Conservation (phyloP, 441 rosid species). For the Pelargonium cotyledonis region DNA sequence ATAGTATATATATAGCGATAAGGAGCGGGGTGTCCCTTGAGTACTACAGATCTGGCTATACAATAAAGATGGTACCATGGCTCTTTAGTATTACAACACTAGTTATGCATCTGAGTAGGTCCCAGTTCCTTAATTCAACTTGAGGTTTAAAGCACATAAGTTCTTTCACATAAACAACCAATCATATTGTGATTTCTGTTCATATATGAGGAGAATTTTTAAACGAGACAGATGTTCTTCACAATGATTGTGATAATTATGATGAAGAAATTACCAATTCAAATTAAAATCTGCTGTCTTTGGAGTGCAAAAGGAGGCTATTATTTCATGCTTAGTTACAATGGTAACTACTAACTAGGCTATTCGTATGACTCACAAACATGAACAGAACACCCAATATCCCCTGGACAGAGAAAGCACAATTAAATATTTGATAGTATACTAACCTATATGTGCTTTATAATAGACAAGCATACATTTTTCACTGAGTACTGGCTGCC, state of each 20-base stretch:
- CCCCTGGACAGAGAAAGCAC: too few relatives aligned
- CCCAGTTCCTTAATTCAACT: neutral
- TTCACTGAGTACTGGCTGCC: neutral
- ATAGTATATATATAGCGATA: neutral
- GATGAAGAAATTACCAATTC: too few relatives aligned
- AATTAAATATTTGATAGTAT: neutral
- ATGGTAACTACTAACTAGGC: too few relatives aligned
- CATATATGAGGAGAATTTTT: too few relatives aligned
- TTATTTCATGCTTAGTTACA: too few relatives aligned
- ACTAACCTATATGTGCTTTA: neutral
- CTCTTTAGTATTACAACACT: neutral
- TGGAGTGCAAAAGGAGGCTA: too few relatives aligned
- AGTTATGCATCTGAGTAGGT: neutral
- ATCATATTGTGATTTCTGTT: too few relatives aligned
- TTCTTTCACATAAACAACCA: neutral
- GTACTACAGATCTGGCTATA: neutral
- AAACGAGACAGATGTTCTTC: too few relatives aligned
- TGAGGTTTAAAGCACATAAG: neutral
- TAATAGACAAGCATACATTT: neutral
- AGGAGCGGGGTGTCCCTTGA: neutral
- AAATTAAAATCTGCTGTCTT: too few relatives aligned
- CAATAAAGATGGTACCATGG: neutral
- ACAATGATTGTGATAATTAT: too few relatives aligned
- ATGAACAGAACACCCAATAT: too few relatives aligned
- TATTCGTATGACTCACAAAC: too few relatives aligned